These are phyloP conservation scores for Pseudogymnoascus sp. DNA, from an alignment of 2,329 filamentous ascomycete species.

Conservation along the genomic window DNA sequence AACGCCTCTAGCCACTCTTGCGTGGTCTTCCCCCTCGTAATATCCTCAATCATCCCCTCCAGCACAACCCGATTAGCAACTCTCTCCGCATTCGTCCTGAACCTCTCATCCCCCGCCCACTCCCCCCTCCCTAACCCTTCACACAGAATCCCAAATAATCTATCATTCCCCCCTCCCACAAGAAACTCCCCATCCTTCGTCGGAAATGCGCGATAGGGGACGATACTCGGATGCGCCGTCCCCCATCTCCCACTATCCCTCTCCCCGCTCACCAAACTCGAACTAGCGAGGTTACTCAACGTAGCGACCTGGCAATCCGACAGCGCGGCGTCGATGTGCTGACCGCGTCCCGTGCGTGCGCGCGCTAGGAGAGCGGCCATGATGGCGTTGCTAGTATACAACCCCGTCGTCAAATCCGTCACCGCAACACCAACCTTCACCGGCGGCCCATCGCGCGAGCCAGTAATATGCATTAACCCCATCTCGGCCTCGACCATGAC, in stretches of 20 bases:
- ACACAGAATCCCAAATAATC: conserved; percentile 57
- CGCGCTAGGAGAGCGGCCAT: conserved; percentile 85
- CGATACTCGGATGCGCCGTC: conserved; percentile 89
- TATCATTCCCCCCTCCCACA: conserved; percentile 64
- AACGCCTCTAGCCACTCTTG: conserved; percentile 79
- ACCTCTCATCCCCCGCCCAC: conserved; percentile 52
- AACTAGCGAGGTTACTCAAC: conserved; percentile 89
- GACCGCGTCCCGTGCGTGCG: conserved; percentile 65
- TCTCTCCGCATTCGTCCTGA: conserved; percentile 50
- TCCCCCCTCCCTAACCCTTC: conserved; percentile 48
- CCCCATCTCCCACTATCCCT: conserved; percentile 89
- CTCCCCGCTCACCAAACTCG: conserved; percentile 77
- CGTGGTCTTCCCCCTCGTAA: conserved; percentile 71
- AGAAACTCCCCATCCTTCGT: conserved; percentile 64
- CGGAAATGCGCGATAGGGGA: conserved; percentile 82
- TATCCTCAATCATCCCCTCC: conserved; percentile 67
- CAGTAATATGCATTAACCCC: conserved; percentile 97
- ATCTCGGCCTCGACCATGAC: conserved; percentile 99
- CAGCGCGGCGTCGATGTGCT: conserved; percentile 84
- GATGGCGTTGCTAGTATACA: conserved; percentile 92
- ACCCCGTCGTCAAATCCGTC: conserved; percentile 86
- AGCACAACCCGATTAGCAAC: conserved; percentile 67
- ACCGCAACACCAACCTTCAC: conserved; percentile 98
- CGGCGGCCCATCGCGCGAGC: conserved; percentile 74
- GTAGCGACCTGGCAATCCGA: conserved; percentile 95